Conservation (phyloP, 1,284 basidiomycete species). For the Pyrrhoderma noxium region DNA sequence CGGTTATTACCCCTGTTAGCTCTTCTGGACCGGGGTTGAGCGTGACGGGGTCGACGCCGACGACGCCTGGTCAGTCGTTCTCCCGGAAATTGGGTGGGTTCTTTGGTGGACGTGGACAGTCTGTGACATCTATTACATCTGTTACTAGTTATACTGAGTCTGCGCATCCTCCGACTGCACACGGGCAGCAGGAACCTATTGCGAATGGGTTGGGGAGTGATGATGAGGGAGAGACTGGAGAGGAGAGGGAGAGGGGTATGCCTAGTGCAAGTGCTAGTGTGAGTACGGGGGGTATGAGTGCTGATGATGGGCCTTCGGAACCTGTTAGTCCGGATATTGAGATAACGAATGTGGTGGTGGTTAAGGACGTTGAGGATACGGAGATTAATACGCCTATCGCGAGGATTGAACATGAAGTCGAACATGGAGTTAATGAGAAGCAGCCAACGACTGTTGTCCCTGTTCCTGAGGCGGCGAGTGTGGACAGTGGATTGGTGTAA, state of each 20-base stretch:
- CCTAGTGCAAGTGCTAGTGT: too few species aligned
- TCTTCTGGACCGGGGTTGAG: too few species aligned
- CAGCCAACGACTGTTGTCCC: too few species aligned
- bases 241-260: too few species aligned
- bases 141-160: slow-evolving; percentile 17
- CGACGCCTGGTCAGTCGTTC: slow-evolving; percentile 30
- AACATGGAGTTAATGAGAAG: neutral
- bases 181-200: slow-evolving; percentile 13
- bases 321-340: slow-evolving; percentile 6
- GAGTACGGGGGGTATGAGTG: neutral
- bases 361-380: neutral
- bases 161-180: slow-evolving; percentile 6
- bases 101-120: slow-evolving; percentile 45
- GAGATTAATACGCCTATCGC: neutral
- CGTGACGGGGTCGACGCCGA: slow-evolving; percentile 8
- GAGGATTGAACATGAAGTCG: neutral
- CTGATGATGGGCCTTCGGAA: slow-evolving; percentile 8
- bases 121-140: slow-evolving; percentile 38
- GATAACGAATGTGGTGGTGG: neutral
- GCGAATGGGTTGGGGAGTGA: slow-evolving; percentile 14
- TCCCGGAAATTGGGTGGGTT: slow-evolving; percentile 61
- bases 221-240: slow-evolving; percentile 3
- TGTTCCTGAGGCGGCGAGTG: too few species aligned
- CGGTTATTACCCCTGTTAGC: neutral
- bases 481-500: too few species aligned